Base-by-base conservation (phyloP, 768 basidiomycete genomes). In the Termitomyces sp. region DNA sequence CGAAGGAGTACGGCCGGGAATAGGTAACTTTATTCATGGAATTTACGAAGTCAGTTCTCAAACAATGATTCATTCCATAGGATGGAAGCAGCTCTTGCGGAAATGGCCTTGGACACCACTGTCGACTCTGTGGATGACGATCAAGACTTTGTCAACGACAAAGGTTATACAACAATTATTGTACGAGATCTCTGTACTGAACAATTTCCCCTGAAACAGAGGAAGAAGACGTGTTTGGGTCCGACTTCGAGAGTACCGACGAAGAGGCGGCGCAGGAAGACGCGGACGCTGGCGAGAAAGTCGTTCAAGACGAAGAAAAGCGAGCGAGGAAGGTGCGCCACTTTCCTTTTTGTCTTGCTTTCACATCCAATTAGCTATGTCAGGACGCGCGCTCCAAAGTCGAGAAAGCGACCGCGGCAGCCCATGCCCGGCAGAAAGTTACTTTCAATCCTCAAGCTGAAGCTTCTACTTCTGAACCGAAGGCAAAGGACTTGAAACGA, bases 161-260 rank as follows among this genome's bases (percentile, higher is more conserved):
- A 83, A 66, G 89, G 90, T 86, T 27, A n/a, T n/a, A 17, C 12
- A 3, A 32, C 35, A 61, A 57, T 19, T 16, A 17, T 27, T 19
- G 37, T 48, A 49, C 40, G n/a, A 10, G 17, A 21, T 14, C 10
- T 57, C 23, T 23, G 31, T 11, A 19, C 46, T 46, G 42, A 43
- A 17, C 53, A 63, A 58, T 61, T 23, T 63, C n/a, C 53, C 11
- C 29, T 54, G 42, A 37, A 46, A 46, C 64, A 91, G 92, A 90
- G 51, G 92, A 95, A 68, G 85, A 89, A 62, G 91, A 93, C 64
- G 68, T 87, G 8, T 90, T 92, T 58, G 90, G 81, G 61, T 90
- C 88, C 10, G 92, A 94, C 68, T 94, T 95, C 65, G 89, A 85
- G 60, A 90, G 87, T 61, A 93, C 92, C 0, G 92, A 93, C 57